Evolutionary conservation across 768 basidiomycete genomes (phyloP), one percentile per base, ranked within the genome.

Genomic region (Cubamyces lactineus): DNA sequence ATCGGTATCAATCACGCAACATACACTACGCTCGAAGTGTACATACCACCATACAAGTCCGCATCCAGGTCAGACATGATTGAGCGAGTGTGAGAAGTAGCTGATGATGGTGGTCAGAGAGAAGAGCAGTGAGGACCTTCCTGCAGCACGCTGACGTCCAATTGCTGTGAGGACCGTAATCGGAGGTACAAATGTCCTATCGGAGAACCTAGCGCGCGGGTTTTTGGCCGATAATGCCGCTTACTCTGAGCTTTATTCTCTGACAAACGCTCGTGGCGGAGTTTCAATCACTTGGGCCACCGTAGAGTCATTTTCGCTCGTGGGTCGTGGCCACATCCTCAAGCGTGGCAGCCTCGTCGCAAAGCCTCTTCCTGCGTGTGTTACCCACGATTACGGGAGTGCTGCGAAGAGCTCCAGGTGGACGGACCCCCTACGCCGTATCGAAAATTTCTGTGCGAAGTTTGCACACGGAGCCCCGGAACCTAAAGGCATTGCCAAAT

Each of bases 21-120:
- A 46, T 13, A 21, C 15, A 51, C 57, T 42, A 23, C 28, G 42
- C 24, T 66, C 28, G 57, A 24, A 30, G 46, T 3, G 40, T 23
- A 70, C 86, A 59, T 72, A 91, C 93, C 93, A 70, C 92, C 91
- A 70, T 95, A 95, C 55, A 94, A 83, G 74, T 94, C 93, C 76
- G 90, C 90, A 74, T 94, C 91, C 74, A 91, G 87, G 78, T 91
- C 90, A 65, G 88, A 86, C 89, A 89, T 89, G 69, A 75, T 76
- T 62, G 45, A 16, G 26, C 30, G 34, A 17, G n/a, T 38, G 52
- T 17, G 17, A 38, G 74, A 87, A 85, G 77, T 87, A 87, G 64
- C 84, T 86, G 73, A 72, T 76, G 67, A 57, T 43, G 30, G 62
- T 46, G 66, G 53, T 59, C 28, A 46, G 62, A 50, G 61, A 63